Conservation (phyloP, 768 basidiomycete species). For the Tylopilus sp. region DNA sequence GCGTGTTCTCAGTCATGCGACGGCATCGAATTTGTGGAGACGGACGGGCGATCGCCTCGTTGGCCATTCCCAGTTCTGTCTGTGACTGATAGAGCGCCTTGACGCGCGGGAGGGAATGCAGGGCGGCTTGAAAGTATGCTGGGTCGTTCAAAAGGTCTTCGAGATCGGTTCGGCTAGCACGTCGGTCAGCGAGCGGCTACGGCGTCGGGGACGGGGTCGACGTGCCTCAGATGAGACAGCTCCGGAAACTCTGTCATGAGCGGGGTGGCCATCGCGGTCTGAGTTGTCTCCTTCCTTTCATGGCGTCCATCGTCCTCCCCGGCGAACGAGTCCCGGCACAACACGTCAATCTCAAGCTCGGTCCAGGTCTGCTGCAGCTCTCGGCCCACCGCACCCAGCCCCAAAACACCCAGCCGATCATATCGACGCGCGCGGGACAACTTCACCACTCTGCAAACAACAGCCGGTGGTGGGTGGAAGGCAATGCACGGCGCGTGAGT, state of each 20-base stretch:
- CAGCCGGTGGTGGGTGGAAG: conserved; percentile 87
- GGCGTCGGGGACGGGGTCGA: conserved; percentile 6
- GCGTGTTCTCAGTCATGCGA: conserved; percentile 7
- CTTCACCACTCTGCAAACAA: conserved; percentile 68
- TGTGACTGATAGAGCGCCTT: conserved; percentile 74
- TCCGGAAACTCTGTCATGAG: conserved; percentile 69
- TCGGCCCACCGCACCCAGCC: conserved; percentile 15
- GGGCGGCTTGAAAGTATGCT: conserved; percentile 80
- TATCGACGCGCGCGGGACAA: conserved; percentile 67
- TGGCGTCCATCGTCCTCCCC: conserved; percentile 66
- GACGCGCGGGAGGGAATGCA: conserved; percentile 75
- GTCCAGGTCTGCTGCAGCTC: conserved; percentile 72
- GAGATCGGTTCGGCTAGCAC: conserved; percentile 78
- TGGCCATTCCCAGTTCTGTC: conserved; percentile 75
- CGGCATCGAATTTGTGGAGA: conserved; percentile 8
- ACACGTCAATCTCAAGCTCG: conserved; percentile 80
- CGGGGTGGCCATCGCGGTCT: conserved; percentile 32
- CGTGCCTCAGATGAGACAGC: conserved; percentile 68
- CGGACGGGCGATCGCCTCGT: conserved; percentile 84
- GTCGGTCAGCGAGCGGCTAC: conserved; percentile 8
- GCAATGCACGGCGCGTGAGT: conserved; percentile 78
- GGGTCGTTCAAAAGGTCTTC: conserved; percentile 84
- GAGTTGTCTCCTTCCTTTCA: conserved; percentile 23
- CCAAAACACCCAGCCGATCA: conserved; percentile 24
- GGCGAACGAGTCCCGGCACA: conserved; percentile 75